Conservation (phyloP, 2,329 filamentous ascomycete genomes). For the Fusarium luffae region DNA sequence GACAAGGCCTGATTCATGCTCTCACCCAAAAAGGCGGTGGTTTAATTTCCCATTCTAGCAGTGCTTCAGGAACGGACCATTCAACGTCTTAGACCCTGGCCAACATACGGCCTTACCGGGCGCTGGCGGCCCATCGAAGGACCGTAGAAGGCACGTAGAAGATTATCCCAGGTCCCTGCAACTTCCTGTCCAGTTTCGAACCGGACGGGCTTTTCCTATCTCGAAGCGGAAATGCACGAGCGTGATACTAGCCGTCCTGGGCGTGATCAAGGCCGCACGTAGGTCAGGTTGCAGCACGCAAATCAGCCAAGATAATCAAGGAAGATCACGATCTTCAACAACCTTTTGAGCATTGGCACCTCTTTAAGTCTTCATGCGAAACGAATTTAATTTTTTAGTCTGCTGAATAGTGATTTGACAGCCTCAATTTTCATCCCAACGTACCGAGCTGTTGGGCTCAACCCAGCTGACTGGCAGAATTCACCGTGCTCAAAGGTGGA, state of each 20-base stretch:
- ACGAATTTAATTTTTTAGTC: not conserved
- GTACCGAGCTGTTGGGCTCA: constrained; percentile 15
- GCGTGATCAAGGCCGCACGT: constrained; percentile 38
- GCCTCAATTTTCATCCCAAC: constrained; percentile 15
- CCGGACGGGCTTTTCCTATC: constrained; percentile 27
- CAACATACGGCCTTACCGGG: constrained; percentile 42
- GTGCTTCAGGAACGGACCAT: constrained; percentile 27
- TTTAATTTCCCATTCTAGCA: constrained; percentile 45
- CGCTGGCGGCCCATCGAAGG: constrained; percentile 38
- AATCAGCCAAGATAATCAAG: constrained; percentile 6
- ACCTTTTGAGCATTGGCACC: constrained; percentile 20
- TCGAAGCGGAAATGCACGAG: constrained; percentile 38
- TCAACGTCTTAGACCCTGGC: constrained; percentile 29
- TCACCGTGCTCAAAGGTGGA: constrained; percentile 19
- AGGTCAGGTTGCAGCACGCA: constrained; percentile 36
- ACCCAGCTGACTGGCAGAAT: constrained; percentile 4
- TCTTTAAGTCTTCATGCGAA: constrained; percentile 26
- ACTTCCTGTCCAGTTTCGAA: constrained; percentile 33
- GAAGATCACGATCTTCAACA: constrained; percentile 17
- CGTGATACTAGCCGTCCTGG: constrained; percentile 38
- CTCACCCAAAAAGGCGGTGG: constrained; percentile 23
- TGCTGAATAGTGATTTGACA: not conserved
- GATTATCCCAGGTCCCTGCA: constrained; percentile 13
- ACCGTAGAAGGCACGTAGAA: constrained; percentile 41
- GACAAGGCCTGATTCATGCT: constrained; percentile 38